Conservation (phyloP, 257 asterid species). For the Ligustrum vulgare region DNA sequence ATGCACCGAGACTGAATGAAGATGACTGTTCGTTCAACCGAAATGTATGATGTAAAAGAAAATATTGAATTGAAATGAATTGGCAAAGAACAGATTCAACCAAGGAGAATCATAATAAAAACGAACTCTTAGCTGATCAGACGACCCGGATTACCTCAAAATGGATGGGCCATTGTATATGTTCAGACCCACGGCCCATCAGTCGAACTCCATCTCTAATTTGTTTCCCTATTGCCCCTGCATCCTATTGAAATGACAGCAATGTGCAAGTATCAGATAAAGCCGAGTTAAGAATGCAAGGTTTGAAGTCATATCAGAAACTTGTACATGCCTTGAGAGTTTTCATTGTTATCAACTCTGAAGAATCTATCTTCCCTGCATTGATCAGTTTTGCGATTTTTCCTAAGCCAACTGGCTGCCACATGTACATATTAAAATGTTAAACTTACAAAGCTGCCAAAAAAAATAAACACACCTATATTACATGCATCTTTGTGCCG, state of each 20-base stretch:
- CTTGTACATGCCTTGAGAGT: slow-evolving; percentile 66
- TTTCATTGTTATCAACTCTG: slow-evolving; percentile 94
- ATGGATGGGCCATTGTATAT: slow-evolving; percentile 88
- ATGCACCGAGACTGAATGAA: neutral
- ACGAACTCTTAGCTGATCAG: neutral
- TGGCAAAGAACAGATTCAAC: neutral
- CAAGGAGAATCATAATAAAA: neutral
- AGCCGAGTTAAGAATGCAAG: slow-evolving; percentile 11
- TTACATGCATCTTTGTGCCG: neutral
- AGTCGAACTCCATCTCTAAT: slow-evolving; percentile 84
- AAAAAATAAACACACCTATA: too few relatives aligned
- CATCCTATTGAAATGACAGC: slow-evolving; percentile 47
- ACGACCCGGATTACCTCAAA: slow-evolving; percentile 59
- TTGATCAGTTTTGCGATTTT: slow-evolving; percentile 88
- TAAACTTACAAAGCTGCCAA: neutral
- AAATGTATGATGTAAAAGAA: neutral
- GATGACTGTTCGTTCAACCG: neutral
- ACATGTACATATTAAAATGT: slow-evolving; percentile 1
- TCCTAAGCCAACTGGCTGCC: slow-evolving; percentile 94
- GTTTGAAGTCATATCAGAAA: neutral
- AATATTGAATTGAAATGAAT: neutral
- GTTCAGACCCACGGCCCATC: slow-evolving; percentile 90
- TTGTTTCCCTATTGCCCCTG: slow-evolving; percentile 89
- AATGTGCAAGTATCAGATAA: slow-evolving; percentile 19
- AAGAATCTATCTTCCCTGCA: slow-evolving; percentile 94